phyloP scores from a whole-genome alignment of 331 rosid genomes.

The Acacia pycnantha region DNA sequence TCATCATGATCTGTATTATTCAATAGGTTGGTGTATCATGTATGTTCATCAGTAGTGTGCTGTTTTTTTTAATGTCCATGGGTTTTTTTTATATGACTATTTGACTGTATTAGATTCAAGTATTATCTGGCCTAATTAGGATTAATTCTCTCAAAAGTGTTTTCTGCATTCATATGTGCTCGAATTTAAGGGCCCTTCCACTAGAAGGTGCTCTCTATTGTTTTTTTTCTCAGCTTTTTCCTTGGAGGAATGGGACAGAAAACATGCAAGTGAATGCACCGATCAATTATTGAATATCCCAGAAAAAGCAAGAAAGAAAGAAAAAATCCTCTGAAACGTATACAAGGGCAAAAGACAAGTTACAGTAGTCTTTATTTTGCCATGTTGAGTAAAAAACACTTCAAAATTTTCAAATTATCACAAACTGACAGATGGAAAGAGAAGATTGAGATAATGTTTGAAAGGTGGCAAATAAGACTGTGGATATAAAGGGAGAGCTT shows the following conservation, averaged over 20 bases:
- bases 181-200: too few relatives aligned
- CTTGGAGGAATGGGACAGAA: not conserved
- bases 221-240: not conserved
- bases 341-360: not conserved
- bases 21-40: conserved; percentile 33
- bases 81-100: not conserved
- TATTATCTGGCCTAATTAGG: too few relatives aligned
- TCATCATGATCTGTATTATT: conserved; percentile 29
- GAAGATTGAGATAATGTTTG: not conserved
- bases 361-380: not conserved
- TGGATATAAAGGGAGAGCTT: not conserved
- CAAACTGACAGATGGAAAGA: not conserved
- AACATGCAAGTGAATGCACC: not conserved
- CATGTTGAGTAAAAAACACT: not conserved
- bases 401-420: not conserved
- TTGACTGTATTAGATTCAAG: too few relatives aligned
- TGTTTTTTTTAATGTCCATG: not conserved
- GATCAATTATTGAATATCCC: not conserved
- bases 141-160: too few relatives aligned
- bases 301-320: not conserved
- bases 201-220: not conserved
- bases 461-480: not conserved
- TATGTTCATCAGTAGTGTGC: conserved; percentile 7
- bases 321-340: not conserved
- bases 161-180: too few relatives aligned